Percentiles rank a stretch among this genome's conserved stretches.
Conservation (phyloP, 306 rosid species). For the Gillenia trifoliata region DNA sequence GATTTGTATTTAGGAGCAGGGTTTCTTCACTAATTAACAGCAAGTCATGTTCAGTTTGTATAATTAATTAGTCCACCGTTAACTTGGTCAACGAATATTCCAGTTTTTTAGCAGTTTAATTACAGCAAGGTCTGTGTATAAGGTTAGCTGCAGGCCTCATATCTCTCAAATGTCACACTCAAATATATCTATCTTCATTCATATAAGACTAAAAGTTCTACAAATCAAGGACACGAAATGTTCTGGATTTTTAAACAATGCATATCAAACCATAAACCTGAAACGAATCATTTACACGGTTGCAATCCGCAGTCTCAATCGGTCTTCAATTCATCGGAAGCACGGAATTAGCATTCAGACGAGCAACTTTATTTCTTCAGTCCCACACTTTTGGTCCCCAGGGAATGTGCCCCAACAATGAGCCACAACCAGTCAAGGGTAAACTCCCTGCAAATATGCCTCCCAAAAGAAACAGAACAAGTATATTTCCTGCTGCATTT, state of each 20-base stretch:
- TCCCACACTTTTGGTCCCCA: neutral
- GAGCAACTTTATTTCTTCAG: neutral
- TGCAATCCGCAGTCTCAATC: neutral
- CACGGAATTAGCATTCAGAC: neutral
- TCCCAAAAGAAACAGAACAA: slow-evolving; percentile 46
- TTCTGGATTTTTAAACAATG: neutral
- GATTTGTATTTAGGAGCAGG: no score
- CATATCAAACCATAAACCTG: neutral
- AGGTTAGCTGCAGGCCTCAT: neutral
- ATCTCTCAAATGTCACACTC: neutral
- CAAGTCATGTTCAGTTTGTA: no score
- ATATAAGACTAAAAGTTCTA: neutral
- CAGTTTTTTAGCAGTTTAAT: no score
- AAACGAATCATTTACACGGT: neutral
- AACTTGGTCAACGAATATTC: neutral
- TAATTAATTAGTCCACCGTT: no score
- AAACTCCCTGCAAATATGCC: slow-evolving; percentile 70
- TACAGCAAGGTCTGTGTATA: no score
- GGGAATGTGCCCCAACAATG: slow-evolving; percentile 43
- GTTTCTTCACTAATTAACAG: no score
- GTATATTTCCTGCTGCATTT: slow-evolving; percentile 82
- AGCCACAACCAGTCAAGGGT: slow-evolving; percentile 85
- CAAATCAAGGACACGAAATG: neutral
- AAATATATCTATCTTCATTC: neutral
- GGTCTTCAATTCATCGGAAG: neutral